A percentile compares a stretch with the other conserved stretches of the same genome.
Conservation (phyloP, 192 early-diverging fungal species). For the Backusella psychrophila region DNA sequence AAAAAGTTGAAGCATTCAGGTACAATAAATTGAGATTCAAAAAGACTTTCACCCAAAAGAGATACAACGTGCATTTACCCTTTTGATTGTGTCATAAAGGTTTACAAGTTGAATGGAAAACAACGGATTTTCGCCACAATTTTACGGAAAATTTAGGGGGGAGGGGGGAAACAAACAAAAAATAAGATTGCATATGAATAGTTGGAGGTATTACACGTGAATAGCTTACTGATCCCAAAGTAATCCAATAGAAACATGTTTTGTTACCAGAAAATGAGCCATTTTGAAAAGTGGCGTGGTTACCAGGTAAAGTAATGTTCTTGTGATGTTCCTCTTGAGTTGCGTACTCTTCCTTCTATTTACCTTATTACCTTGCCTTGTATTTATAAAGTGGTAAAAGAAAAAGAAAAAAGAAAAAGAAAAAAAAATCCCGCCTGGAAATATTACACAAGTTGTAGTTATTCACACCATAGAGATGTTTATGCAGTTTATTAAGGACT, state of each 20-base stretch:
- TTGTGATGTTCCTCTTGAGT: neutral
- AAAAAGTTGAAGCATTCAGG: neutral
- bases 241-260: neutral
- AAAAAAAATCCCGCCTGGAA: neutral
- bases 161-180: neutral
- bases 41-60: neutral
- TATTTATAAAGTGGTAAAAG: no score
- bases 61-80: neutral
- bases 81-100: neutral
- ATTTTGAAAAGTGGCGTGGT: neutral
- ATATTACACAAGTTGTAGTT: neutral
- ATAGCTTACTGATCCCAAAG: neutral
- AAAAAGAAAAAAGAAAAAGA: neutral
- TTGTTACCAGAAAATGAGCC: neutral
- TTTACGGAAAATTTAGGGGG: neutral
- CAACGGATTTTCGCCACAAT: neutral
- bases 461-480: neutral
- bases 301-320: neutral
- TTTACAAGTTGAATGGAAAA: neutral
- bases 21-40: neutral
- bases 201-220: neutral
- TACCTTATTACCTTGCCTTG: neutral
- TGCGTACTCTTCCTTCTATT: neutral
- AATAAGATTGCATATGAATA: neutral
- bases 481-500: neutral